A percentile compares a stretch with the other conserved stretches of the same genome.
Evolutionary conservation across 2,329 filamentous ascomycete species (phyloP).

Genomic region (Aureobasidium subglaciale): DNA sequence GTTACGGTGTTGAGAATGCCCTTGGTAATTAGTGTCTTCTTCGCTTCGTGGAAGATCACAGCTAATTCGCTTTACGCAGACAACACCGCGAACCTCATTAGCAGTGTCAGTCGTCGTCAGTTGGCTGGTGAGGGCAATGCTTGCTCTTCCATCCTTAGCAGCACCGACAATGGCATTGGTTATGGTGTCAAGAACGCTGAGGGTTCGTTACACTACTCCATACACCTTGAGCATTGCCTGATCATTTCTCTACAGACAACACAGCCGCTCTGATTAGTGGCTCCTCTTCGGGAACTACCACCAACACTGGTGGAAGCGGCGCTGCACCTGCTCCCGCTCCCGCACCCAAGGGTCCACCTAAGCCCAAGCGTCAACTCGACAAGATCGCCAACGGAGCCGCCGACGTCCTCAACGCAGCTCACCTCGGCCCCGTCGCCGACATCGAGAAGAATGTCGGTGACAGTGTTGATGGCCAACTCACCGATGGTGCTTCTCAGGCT

Average conservation of each 20-base stretch:
- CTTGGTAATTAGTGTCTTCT: not conserved
- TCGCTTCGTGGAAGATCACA: fast-evolving
- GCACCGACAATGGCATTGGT: conserved; percentile 21
- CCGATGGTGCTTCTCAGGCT: conserved; percentile 17
- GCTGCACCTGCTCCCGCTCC: not conserved
- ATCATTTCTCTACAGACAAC: too few relatives aligned
- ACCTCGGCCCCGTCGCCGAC: not conserved
- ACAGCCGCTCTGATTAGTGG: not conserved
- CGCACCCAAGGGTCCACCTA: not conserved
- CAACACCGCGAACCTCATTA: conserved; percentile 11
- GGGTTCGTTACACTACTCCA: too few relatives aligned
- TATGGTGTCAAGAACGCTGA: conserved; percentile 22
- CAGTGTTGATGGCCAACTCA: conserved; percentile 18
- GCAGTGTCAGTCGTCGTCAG: conserved; percentile 11
- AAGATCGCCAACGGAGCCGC: conserved; percentile 16
- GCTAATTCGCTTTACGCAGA: conserved; percentile 12
- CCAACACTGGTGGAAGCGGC: not conserved
- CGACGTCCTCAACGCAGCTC: conserved; percentile 16
- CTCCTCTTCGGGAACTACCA: not conserved
- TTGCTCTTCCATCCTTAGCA: conserved; percentile 19
- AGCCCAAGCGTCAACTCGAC: not conserved
- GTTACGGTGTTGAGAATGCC: conserved; percentile 20
- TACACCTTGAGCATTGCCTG: too few relatives aligned
- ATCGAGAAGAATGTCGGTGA: conserved; percentile 12
- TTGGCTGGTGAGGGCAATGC: conserved; percentile 22